Percentiles rank a stretch among this genome's conserved stretches.
phyloP scores from a whole-genome alignment of 352 stramenopile species.

The Blastocystis sp. region DNA sequence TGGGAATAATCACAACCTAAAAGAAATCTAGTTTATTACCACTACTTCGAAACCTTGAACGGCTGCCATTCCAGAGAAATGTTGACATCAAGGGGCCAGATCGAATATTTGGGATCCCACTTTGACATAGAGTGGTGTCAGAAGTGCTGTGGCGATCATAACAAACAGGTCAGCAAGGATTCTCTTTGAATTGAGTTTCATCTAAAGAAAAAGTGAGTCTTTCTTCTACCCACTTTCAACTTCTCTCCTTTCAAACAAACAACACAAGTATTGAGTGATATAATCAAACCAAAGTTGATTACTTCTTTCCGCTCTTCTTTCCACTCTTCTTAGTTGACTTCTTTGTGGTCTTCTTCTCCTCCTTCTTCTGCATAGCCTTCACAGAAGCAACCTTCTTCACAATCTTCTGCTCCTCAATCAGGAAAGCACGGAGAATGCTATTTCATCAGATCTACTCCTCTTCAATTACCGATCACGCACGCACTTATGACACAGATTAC shows the following conservation, averaged over 20 bases:
- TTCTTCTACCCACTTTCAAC: background rate
- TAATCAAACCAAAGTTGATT: background rate
- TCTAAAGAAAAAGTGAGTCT: background rate
- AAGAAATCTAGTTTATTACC: background rate
- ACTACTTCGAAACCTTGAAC: background rate
- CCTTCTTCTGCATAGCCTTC: background rate
- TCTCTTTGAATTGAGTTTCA: background rate
- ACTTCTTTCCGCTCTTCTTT: conserved; percentile 18
- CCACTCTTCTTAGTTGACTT: background rate
- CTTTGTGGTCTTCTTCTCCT: background rate
- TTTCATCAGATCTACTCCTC: background rate
- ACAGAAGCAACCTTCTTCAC: too few species aligned
- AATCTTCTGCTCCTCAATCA: too few species aligned
- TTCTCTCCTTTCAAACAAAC: conserved; percentile 10
- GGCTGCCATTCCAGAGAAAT: background rate
- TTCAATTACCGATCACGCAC: background rate
- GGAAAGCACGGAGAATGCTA: too few species aligned
- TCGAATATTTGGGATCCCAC: too few species aligned
- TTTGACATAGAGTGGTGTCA: background rate
- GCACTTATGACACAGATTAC: too few species aligned
- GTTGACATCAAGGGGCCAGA: too few species aligned
- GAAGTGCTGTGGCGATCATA: background rate
- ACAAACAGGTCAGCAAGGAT: background rate
- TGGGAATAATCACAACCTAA: conserved; percentile 50
- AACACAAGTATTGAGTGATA: conserved; percentile 24